Conservation (phyloP, 495 filamentous ascomycete genomes). For the Hyaloscypha finlandica region DNA sequence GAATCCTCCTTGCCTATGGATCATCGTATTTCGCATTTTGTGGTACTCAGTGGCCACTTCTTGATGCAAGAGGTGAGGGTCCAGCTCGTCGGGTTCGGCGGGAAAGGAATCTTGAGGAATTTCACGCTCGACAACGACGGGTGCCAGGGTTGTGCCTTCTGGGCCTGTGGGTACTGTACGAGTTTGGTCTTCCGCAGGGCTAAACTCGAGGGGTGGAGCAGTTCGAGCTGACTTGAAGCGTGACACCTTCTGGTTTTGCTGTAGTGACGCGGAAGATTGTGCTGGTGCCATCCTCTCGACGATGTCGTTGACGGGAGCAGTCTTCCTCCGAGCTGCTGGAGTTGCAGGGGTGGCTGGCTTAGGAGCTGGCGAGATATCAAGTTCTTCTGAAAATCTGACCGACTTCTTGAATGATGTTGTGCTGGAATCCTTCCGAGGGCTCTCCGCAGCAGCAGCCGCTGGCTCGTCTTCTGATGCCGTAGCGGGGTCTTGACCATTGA, state of each 20-base stretch:
- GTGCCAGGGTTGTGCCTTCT: constrained; percentile 57
- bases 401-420: constrained; percentile 58
- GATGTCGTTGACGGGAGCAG: constrained; percentile 50
- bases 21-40: constrained; percentile 73
- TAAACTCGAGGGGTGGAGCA: constrained; percentile 45
- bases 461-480: not conserved
- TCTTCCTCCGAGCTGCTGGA: constrained; percentile 19
- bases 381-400: constrained; percentile 71
- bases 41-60: constrained; percentile 83
- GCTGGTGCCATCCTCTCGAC: constrained; percentile 42
- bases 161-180: constrained; percentile 50
- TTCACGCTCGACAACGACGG: constrained; percentile 63
- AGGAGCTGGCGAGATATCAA: constrained; percentile 66
- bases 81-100: constrained; percentile 69
- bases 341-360: constrained; percentile 4
- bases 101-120: constrained; percentile 30
- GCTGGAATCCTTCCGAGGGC: not conserved
- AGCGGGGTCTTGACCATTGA: constrained; percentile 29
- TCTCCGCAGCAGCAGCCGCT: constrained; percentile 4
- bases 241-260: constrained; percentile 43
- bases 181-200: constrained; percentile 22
- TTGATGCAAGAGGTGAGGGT: constrained; percentile 69
- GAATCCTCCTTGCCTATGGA: constrained; percentile 78
- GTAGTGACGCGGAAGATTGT: constrained; percentile 21
- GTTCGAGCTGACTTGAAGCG: constrained; percentile 41